Evolutionary conservation across 257 asterid genomes (phyloP).

Genomic region (Eucommia ulmoides): DNA sequence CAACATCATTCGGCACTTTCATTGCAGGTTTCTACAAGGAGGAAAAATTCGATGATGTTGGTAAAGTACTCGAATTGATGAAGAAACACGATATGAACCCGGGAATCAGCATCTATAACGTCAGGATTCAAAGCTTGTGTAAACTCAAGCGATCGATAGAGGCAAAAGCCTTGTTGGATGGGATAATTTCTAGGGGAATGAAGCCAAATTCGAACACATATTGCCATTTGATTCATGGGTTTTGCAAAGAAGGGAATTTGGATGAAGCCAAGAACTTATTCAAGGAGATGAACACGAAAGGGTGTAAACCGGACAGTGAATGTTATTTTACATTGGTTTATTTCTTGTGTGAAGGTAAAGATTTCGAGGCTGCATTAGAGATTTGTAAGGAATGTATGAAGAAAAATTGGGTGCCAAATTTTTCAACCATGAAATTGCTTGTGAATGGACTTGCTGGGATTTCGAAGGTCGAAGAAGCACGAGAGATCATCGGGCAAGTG

Average conservation of each 20-base stretch:
- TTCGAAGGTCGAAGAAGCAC: constrained; percentile 52
- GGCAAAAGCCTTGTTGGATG: constrained; percentile 69
- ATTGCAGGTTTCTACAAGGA: constrained; percentile 62
- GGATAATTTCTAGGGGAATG: constrained; percentile 38
- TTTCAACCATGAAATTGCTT: constrained; percentile 58
- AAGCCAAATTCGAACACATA: constrained; percentile 50
- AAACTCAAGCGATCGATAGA: constrained; percentile 50
- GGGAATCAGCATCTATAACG: constrained; percentile 47
- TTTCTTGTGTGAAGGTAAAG: constrained; percentile 42
- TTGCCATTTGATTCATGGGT: constrained; percentile 52
- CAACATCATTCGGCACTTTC: constrained; percentile 37
- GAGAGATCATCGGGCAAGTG: constrained; percentile 34
- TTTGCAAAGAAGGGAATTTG: constrained; percentile 45
- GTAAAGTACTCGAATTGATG: constrained; percentile 57
- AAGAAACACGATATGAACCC: constrained; percentile 23
- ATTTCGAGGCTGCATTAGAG: constrained; percentile 48
- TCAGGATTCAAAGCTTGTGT: constrained; percentile 63
- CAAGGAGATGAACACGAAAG: constrained; percentile 34
- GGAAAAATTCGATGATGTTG: constrained; percentile 51
- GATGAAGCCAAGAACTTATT: constrained; percentile 46
- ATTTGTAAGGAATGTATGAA: constrained; percentile 37
- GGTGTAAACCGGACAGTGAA: constrained; percentile 31
- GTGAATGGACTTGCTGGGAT: constrained; percentile 56
- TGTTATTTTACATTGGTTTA: constrained; percentile 57
- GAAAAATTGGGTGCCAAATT: constrained; percentile 61